phyloP scores from a whole-genome alignment of 257 asterid species.

The Nicotiana otophora region DNA sequence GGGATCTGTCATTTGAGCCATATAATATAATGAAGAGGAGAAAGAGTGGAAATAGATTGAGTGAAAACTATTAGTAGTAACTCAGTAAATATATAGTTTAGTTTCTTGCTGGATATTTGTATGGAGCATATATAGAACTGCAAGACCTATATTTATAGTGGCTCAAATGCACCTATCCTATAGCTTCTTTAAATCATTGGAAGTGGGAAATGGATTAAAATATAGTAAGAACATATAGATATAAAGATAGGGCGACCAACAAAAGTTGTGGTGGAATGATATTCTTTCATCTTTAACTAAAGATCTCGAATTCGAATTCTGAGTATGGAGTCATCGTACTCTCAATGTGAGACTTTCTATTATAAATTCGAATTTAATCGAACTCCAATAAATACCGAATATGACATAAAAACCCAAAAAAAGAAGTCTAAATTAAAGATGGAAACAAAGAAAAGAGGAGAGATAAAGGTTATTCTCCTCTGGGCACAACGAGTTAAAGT shows the following conservation, averaged over 20 bases:
- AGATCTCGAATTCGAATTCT: no score
- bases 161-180: not conserved
- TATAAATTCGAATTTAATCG: no score
- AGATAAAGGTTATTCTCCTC: not conserved
- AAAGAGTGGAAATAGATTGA: not conserved
- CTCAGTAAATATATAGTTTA: not conserved
- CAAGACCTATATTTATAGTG: conserved; percentile 19
- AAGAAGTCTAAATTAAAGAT: not conserved
- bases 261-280: no score
- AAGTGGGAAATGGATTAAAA: not conserved
- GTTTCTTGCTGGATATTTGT: not conserved
- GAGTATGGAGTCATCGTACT: no score
- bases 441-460: not conserved
- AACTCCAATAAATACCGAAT: conserved; percentile 10
- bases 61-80: not conserved
- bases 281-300: no score
- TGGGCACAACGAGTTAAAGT: not conserved
- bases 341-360: no score
- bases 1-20: conserved; percentile 40
- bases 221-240: not conserved
- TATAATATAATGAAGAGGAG: not conserved
- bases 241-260: no score
- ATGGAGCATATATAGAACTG: not conserved
- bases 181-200: not conserved
- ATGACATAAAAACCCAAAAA: no score